phyloP scores from a whole-genome alignment of 805 yeast species.

The Helenozyma rhizophorensis region DNA sequence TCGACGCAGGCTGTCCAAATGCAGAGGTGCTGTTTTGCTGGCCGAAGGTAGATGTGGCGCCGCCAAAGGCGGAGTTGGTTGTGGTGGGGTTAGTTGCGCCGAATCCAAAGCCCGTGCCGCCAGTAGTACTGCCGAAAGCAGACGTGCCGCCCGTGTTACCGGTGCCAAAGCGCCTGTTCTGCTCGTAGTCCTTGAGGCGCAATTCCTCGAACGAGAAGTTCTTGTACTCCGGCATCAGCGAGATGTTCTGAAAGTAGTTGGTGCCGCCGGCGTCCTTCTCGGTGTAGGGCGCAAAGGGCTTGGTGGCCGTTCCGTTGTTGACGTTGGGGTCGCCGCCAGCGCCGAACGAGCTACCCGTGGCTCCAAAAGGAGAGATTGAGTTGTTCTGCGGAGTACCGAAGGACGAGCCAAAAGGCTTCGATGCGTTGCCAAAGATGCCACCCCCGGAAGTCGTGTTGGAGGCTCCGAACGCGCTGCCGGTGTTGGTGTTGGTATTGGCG shows the following conservation, averaged over 20 bases:
- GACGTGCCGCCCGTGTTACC: slow-evolving; percentile 22
- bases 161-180: slow-evolving; percentile 60
- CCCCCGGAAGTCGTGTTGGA: slow-evolving; percentile 5
- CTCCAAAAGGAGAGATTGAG: slow-evolving; percentile 17
- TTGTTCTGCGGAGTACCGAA: slow-evolving; percentile 20
- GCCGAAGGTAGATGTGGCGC: slow-evolving; percentile 35
- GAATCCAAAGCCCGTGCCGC: slow-evolving; percentile 7
- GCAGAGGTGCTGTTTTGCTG: slow-evolving; percentile 14
- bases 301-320: slow-evolving; percentile 65
- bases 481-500: slow-evolving; percentile 10
- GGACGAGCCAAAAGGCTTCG: slow-evolving; percentile 15
- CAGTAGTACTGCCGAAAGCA: slow-evolving; percentile 21
- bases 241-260: slow-evolving; percentile 61
- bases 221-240: slow-evolving; percentile 87
- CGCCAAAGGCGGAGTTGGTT: slow-evolving; percentile 6
- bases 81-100: slow-evolving; percentile 1
- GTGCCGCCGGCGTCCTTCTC: slow-evolving; percentile 71
- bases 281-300: slow-evolving; percentile 62
- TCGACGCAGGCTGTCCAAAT: slow-evolving; percentile 25
- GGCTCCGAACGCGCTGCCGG: slow-evolving; percentile 18
- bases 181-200: slow-evolving; percentile 82
- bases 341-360: slow-evolving; percentile 19
- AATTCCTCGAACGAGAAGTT: slow-evolving; percentile 83
- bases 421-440: slow-evolving; percentile 12
- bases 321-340: slow-evolving; percentile 23